These are phyloP conservation scores for Xylaria polymorpha DNA, from an alignment of 2,329 filamentous ascomycete genomes.

Conservation along the genomic window DNA sequence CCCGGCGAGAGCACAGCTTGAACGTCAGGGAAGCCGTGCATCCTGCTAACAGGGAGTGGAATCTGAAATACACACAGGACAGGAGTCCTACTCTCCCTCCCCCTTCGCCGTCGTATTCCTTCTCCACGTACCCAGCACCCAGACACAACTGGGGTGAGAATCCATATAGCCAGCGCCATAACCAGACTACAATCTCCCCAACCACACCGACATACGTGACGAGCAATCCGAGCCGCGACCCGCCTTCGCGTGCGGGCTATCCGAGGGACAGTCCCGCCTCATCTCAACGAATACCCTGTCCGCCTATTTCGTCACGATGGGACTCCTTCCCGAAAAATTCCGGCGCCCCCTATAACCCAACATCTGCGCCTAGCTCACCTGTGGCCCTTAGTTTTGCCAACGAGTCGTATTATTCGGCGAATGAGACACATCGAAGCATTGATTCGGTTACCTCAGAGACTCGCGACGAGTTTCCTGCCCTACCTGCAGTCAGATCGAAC, in stretches of 20 bases:
- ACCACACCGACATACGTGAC: conserved; percentile 35
- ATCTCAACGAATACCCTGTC: conserved; percentile 37
- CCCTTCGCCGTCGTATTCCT: conserved; percentile 38
- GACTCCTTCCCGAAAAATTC: conserved; percentile 54
- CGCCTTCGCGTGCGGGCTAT: conserved; percentile 21
- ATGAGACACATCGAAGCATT: conserved; percentile 40
- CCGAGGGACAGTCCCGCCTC: conserved; percentile 31
- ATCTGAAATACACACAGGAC: conserved; percentile 45
- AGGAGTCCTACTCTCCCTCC: conserved; percentile 34
- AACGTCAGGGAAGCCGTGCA: conserved; percentile 45
- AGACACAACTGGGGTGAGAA: conserved; percentile 24
- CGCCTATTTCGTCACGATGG: conserved; percentile 58
- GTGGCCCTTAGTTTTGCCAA: conserved; percentile 37
- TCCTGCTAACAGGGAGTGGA: conserved; percentile 42
- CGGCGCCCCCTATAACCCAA: conserved; percentile 44
- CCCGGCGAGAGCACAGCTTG: conserved; percentile 48
- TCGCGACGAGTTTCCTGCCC: conserved; percentile 44
- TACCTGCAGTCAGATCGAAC: conserved; percentile 45
- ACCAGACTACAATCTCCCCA: conserved; percentile 36
- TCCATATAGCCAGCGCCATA: conserved; percentile 32
- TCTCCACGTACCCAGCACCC: conserved; percentile 28
- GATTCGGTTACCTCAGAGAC: conserved; percentile 42
- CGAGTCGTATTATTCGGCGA: conserved; percentile 37
- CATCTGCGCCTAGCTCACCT: conserved; percentile 43
- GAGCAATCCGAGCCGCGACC: conserved; percentile 35